phyloP scores from a whole-genome alignment of 768 basidiomycete species.

The Gloeopeniophorella convolvens region DNA sequence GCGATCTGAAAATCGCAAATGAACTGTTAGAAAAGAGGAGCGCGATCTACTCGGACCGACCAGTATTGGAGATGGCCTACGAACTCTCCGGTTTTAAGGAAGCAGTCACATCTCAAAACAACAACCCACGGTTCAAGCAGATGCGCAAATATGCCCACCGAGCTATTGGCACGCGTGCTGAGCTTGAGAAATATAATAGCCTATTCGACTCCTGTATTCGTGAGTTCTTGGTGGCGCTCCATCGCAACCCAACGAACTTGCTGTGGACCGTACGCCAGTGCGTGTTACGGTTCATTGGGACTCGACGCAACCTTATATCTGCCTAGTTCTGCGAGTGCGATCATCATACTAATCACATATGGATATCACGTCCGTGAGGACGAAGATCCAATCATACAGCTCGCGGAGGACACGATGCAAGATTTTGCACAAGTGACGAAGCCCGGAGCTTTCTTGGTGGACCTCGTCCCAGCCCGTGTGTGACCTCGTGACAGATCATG shows the following conservation, averaged over 20 bases:
- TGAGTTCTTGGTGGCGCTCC: too few species aligned
- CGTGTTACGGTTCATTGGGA: too few species aligned
- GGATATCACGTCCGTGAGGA: constrained; percentile 17
- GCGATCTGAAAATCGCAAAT: constrained; percentile 1
- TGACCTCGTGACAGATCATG: neutral
- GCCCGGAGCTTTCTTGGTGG: constrained; percentile 29
- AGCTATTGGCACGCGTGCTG: too few species aligned
- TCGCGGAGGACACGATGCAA: constrained; percentile 13
- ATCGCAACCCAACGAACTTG: too few species aligned
- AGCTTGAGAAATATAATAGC: too few species aligned
- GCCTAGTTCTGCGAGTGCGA: constrained; percentile 13
- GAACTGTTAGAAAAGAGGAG: constrained; percentile 11
- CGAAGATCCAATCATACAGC: constrained; percentile 1
- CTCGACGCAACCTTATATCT: too few species aligned
- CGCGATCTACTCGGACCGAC: constrained; percentile 12
- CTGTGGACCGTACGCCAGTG: too few species aligned
- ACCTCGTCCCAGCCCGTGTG: constrained; percentile 27
- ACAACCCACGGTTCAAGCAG: too few species aligned
- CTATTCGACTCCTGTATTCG: too few species aligned
- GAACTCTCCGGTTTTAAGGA: constrained; percentile 4
- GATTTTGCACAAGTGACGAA: constrained; percentile 7
- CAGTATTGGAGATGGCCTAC: constrained; percentile 6
- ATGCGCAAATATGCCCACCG: too few species aligned
- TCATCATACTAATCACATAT: constrained; percentile 23
- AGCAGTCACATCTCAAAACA: too few species aligned